Evolutionary conservation across 2,329 filamentous ascomycete species (phyloP).

Genomic region (Pseudogymnoascus pannorum): DNA sequence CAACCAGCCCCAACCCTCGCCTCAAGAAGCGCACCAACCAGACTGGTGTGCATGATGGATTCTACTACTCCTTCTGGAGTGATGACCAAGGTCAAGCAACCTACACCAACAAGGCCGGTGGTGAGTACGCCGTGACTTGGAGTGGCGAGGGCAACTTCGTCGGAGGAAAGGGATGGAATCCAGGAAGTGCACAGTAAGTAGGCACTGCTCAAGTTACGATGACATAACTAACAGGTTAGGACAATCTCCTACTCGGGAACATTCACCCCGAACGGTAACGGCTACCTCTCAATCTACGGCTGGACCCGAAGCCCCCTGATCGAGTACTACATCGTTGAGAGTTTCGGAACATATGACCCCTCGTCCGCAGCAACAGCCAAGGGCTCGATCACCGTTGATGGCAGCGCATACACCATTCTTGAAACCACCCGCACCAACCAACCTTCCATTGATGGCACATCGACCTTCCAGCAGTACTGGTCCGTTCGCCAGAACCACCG

Average conservation of each 20-base stretch:
- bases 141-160: slow-evolving; percentile 38
- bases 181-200: slow-evolving; percentile 20
- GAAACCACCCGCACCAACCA: slow-evolving; percentile 28
- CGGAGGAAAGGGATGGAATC: slow-evolving; percentile 41
- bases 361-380: slow-evolving; percentile 39
- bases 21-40: slow-evolving; percentile 4
- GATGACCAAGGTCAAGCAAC: slow-evolving; percentile 41
- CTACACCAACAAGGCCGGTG: slow-evolving; percentile 46
- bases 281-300: slow-evolving; percentile 47
- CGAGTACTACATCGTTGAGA: slow-evolving; percentile 52
- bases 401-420: slow-evolving; percentile 42
- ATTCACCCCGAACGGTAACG: slow-evolving; percentile 31
- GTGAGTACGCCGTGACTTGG: slow-evolving; percentile 43
- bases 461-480: slow-evolving; percentile 47
- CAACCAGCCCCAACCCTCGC: neutral
- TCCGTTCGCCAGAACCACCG: slow-evolving; percentile 43
- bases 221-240: slow-evolving; percentile 18
- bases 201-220: neutral
- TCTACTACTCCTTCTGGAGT: slow-evolving; percentile 38
- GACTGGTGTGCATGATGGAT: neutral
- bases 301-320: slow-evolving; percentile 46
- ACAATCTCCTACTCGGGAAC: slow-evolving; percentile 35
- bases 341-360: slow-evolving; percentile 43
- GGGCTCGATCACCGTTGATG: slow-evolving; percentile 44
- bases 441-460: slow-evolving; percentile 37